These are phyloP conservation scores for Epicoccum sorghinum DNA, from an alignment of 2,329 filamentous ascomycete species.

Conservation along the genomic window DNA sequence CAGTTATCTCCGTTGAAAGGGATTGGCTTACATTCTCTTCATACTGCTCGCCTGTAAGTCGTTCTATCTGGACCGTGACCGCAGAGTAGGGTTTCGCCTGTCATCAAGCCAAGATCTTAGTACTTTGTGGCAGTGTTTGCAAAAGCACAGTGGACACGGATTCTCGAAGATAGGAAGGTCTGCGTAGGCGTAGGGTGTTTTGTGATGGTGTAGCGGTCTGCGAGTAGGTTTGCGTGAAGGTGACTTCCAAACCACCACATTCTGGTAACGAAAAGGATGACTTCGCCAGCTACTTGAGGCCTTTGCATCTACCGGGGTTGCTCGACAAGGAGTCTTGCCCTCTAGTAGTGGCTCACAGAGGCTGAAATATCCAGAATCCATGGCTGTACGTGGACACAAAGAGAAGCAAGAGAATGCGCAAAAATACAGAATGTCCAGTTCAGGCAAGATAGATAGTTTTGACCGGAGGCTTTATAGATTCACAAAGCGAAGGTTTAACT, in stretches of 20 bases:
- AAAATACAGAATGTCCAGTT: no score
- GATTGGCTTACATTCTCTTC: constrained; percentile 68
- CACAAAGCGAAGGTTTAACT: constrained; percentile 13
- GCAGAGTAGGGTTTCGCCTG: constrained; percentile 82
- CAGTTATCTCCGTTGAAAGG: background rate
- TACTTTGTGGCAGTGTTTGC: constrained; percentile 30
- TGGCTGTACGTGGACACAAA: background rate
- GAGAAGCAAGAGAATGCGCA: background rate
- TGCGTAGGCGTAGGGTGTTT: constrained; percentile 27
- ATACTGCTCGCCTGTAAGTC: constrained; percentile 85
- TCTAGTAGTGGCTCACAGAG: constrained; percentile 20
- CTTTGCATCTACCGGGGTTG: constrained; percentile 20
- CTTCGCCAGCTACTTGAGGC: constrained; percentile 9
- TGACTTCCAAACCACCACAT: background rate
- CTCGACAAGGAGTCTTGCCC: constrained; percentile 14
- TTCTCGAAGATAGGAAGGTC: constrained; percentile 37
- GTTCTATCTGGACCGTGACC: constrained; percentile 90
- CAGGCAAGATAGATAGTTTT: no score
- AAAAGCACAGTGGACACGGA: constrained; percentile 36
- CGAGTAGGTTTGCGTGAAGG: constrained; percentile 12
- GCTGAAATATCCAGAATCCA: constrained; percentile 20
- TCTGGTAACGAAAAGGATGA: constrained; percentile 9
- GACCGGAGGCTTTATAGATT: no score
- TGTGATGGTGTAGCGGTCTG: constrained; percentile 34
- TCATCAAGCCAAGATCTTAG: constrained; percentile 33